Evolutionary conservation across 371 early-diverging fungal genomes (phyloP).

Genomic region (Actinomucor elegans): DNA sequence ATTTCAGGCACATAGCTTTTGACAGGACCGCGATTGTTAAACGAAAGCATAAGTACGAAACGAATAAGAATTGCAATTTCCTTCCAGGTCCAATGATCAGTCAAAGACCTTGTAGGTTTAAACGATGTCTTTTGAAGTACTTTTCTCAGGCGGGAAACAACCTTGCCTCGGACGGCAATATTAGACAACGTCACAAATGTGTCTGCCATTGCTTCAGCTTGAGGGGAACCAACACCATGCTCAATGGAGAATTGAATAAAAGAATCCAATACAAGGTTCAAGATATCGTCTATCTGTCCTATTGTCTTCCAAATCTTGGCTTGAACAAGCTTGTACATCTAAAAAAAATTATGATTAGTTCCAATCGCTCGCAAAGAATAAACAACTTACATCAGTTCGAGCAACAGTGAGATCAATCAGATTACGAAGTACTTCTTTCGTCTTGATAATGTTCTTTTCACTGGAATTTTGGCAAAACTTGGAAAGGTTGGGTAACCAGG

Average conservation of each 20-base stretch:
- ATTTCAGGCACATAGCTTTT: slow-evolving; percentile 87
- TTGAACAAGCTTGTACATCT: slow-evolving; percentile 84
- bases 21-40: slow-evolving; percentile 75
- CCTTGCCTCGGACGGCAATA: slow-evolving; percentile 78
- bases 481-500: slow-evolving; percentile 85
- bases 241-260: slow-evolving; percentile 81
- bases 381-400: slow-evolving; percentile 65
- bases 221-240: slow-evolving; percentile 75
- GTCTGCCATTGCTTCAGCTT: slow-evolving; percentile 86
- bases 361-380: neutral
- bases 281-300: slow-evolving; percentile 77
- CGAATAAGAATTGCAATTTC: slow-evolving; percentile 87
- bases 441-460: slow-evolving; percentile 54
- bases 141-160: slow-evolving; percentile 79
- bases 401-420: slow-evolving; percentile 84
- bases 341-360: neutral
- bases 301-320: slow-evolving; percentile 84
- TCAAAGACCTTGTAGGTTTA: slow-evolving; percentile 67
- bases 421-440: slow-evolving; percentile 72
- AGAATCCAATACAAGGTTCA: slow-evolving; percentile 79
- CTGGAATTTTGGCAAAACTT: slow-evolving; percentile 56
- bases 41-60: slow-evolving; percentile 86
- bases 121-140: slow-evolving; percentile 74
- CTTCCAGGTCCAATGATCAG: slow-evolving; percentile 84
- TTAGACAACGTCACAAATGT: slow-evolving; percentile 84